Conservation (phyloP, 768 basidiomycete species). For the Lentinula lateritia region DNA sequence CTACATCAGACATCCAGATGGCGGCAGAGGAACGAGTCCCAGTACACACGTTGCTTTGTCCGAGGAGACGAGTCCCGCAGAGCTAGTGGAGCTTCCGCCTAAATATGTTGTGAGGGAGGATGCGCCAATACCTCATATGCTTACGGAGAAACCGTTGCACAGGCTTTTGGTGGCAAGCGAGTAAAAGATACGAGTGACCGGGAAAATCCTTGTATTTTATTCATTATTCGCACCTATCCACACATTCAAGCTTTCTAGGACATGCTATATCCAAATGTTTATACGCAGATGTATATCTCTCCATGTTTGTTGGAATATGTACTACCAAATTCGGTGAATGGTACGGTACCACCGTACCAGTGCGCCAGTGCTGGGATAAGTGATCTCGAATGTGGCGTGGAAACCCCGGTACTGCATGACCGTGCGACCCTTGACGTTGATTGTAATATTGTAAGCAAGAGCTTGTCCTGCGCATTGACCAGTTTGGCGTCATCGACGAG, state of each 20-base stretch:
- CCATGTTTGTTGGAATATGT: too few relatives aligned
- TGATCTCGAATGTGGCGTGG: neutral
- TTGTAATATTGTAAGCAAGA: neutral
- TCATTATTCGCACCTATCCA: too few relatives aligned
- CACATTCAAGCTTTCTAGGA: too few relatives aligned
- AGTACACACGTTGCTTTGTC: neutral
- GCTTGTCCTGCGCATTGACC: slow-evolving; percentile 5
- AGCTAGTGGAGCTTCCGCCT: neutral
- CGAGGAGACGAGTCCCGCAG: neutral
- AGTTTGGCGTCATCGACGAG: slow-evolving; percentile 5
- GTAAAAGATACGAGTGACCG: too few relatives aligned
- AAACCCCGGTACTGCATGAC: neutral
- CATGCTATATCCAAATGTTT: too few relatives aligned
- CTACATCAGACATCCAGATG: neutral
- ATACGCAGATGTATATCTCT: too few relatives aligned
- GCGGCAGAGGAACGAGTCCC: neutral
- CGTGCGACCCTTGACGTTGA: neutral
- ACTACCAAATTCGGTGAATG: too few relatives aligned
- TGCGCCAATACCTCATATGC: neutral
- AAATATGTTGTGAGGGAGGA: neutral
- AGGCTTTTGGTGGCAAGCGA: neutral
- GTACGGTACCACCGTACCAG: too few relatives aligned
- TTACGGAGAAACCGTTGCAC: neutral
- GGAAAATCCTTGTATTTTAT: too few relatives aligned
- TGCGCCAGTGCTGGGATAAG: too few relatives aligned